Evolutionary conservation across 192 early-diverging fungal species (phyloP), one percentile per base, ranked within the genome.

Genomic region (Paraglomus occultum): DNA sequence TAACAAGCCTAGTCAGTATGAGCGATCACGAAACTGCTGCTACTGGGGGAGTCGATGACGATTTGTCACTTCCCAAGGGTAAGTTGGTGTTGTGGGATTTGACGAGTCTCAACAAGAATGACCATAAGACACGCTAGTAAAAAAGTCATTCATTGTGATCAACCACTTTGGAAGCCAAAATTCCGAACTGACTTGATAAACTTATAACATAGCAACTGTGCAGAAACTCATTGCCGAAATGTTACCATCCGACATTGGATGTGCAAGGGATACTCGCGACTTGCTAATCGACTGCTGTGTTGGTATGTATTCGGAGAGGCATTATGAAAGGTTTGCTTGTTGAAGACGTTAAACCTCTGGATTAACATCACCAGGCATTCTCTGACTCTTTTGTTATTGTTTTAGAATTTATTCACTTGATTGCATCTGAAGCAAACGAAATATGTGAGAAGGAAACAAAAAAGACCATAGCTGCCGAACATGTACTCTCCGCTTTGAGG

Each of bases 401-500:
- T 46, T 12, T 71, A 92, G 95, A 99, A 77, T 97, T 98, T 71
- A 95, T 98, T 49, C 96, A 98, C 54, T 77, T 98, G 73, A 84
- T 98, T 38, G 90, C 96, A 22, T 91, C 94, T 5, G 89, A 96
- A 76, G 94, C 97, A 10, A 99, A 95, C 76, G 95, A 97, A 62
- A 89, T 91, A 43, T 97, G 95, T 77, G 97, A 99, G 76, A 95
- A 95, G 71, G 95, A 95, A 65, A 79, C 87, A 5, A 95, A 95
- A 74, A 99, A 97, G 83, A 97, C 97, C 8, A 99, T 99, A 70
- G 89, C 94, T 0, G 95, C 94, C 10, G 97, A 99, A 67, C 97
- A 99, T 73, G 93, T 99, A 8, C 80, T 99, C 22, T 68, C 85
- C 1, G 92, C 97, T 7, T 81, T 99, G 51, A 85, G 92, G 76